These are phyloP conservation scores for Magnaporthiopsis poae DNA, from an alignment of 2,329 filamentous ascomycete species.

Conservation along the genomic window DNA sequence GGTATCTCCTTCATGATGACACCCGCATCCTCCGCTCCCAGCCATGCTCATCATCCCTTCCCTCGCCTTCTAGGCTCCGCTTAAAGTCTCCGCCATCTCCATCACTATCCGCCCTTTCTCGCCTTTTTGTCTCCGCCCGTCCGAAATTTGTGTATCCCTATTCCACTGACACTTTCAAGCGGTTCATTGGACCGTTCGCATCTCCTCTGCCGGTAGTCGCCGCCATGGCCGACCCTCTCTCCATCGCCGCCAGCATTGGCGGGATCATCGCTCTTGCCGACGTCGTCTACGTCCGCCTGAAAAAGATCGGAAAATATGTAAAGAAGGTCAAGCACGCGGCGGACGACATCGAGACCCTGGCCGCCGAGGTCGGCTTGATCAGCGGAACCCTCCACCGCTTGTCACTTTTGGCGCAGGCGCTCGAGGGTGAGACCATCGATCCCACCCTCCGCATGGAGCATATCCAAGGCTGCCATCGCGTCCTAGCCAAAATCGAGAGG, in stretches of 20 bases:
- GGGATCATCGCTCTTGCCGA: background rate
- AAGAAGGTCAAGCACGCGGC: background rate
- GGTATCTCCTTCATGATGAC: too few species aligned
- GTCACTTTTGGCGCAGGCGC: background rate
- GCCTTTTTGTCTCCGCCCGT: too few species aligned
- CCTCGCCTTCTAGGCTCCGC: too few species aligned
- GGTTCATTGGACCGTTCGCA: too few species aligned
- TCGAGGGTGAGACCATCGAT: background rate
- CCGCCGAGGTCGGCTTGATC: background rate
- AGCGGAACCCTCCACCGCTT: background rate
- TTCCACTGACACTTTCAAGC: too few species aligned
- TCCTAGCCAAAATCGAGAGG: background rate
- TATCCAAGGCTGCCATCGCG: background rate
- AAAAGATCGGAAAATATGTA: background rate
- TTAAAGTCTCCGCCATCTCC: too few species aligned
- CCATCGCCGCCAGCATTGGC: background rate
- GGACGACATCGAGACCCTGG: background rate
- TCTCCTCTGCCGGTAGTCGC: background rate
- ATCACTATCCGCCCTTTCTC: too few species aligned
- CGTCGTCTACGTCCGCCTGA: background rate
- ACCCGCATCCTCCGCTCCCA: too few species aligned
- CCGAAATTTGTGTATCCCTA: too few species aligned
- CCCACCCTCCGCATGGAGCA: conserved; percentile 1
- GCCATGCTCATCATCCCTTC: too few species aligned
- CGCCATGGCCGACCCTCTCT: background rate